These are phyloP conservation scores for Apocynum venetum DNA, from an alignment of 257 asterid species.

Conservation along the genomic window DNA sequence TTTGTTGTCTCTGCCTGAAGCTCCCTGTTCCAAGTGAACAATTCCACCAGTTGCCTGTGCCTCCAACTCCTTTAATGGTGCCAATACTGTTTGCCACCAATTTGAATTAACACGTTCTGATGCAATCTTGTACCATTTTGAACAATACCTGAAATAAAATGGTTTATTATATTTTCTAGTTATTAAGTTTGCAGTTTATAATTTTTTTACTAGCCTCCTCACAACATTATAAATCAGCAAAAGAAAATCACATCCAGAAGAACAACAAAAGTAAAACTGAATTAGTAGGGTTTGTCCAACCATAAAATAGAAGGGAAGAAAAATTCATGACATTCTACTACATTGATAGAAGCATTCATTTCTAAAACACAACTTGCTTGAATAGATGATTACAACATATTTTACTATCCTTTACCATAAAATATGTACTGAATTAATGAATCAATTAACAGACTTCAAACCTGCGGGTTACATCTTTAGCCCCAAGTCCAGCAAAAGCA, in stretches of 20 bases:
- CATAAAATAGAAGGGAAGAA: not conserved
- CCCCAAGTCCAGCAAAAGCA: slow-evolving; percentile 95
- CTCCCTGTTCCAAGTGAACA: slow-evolving; percentile 33
- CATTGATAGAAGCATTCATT: not conserved
- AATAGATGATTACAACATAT: not conserved
- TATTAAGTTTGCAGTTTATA: not conserved
- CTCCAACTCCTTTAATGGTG: slow-evolving; percentile 79
- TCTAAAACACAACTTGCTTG: not conserved
- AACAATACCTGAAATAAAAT: slow-evolving; percentile 60
- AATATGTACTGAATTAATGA: slow-evolving; percentile 9
- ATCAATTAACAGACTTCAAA: slow-evolving; percentile 26
- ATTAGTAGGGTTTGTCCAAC: not conserved
- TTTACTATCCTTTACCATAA: not conserved
- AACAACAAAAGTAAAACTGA: not conserved
- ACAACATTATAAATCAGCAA: not conserved
- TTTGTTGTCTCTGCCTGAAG: slow-evolving; percentile 26
- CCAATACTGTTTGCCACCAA: slow-evolving; percentile 88
- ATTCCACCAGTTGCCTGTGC: slow-evolving; percentile 54
- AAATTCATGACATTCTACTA: not conserved
- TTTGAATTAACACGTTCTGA: slow-evolving; percentile 55
- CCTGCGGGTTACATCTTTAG: slow-evolving; percentile 99
- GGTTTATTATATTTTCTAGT: not conserved
- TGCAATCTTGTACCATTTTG: slow-evolving; percentile 87
- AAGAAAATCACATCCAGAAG: not conserved
- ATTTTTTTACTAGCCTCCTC: not conserved